These are phyloP conservation scores for Acacia crassicarpa DNA, from an alignment of 306 rosid species.

Conservation along the genomic window DNA sequence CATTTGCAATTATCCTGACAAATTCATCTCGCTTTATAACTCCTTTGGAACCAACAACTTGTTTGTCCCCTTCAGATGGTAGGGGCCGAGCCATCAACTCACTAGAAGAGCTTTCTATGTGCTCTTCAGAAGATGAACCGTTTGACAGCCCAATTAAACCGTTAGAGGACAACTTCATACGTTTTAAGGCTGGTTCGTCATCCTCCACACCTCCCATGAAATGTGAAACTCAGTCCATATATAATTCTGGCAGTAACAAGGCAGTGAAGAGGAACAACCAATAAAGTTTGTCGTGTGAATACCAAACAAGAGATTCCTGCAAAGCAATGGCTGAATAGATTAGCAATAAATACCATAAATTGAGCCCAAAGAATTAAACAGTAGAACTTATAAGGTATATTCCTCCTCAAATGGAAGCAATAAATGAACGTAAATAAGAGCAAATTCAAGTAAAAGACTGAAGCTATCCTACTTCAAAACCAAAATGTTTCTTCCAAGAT, in stretches of 20 bases:
- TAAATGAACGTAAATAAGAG: background rate
- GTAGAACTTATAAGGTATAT: background rate
- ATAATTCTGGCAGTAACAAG: slow-evolving; percentile 42
- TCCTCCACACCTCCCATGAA: slow-evolving; percentile 99
- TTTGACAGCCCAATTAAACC: slow-evolving; percentile 74
- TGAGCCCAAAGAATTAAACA: background rate
- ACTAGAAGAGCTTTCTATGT: slow-evolving; percentile 63
- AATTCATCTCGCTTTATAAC: slow-evolving; percentile 82
- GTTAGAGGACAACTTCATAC: slow-evolving; percentile 71
- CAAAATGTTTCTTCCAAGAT: slow-evolving; percentile 29
- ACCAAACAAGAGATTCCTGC: slow-evolving; percentile 38
- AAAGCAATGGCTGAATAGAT: slow-evolving; percentile 20
- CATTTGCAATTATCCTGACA: slow-evolving; percentile 93
- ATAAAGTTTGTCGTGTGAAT: slow-evolving; percentile 32
- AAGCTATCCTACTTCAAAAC: slow-evolving; percentile 18
- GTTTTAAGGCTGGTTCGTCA: slow-evolving; percentile 97
- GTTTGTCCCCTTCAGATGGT: slow-evolving; percentile 70
- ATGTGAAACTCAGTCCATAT: slow-evolving; percentile 98
- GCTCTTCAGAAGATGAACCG: slow-evolving; percentile 73
- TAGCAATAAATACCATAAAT: slow-evolving; percentile 21
- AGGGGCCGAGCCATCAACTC: slow-evolving; percentile 97
- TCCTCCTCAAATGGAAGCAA: slow-evolving; percentile 28
- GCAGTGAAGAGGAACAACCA: slow-evolving; percentile 31
- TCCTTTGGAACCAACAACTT: slow-evolving; percentile 85
- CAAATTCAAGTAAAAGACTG: slow-evolving; percentile 11